Evolutionary conservation across 371 early-diverging fungal genomes (phyloP).

Genomic region (Actinomortierella ambigua): DNA sequence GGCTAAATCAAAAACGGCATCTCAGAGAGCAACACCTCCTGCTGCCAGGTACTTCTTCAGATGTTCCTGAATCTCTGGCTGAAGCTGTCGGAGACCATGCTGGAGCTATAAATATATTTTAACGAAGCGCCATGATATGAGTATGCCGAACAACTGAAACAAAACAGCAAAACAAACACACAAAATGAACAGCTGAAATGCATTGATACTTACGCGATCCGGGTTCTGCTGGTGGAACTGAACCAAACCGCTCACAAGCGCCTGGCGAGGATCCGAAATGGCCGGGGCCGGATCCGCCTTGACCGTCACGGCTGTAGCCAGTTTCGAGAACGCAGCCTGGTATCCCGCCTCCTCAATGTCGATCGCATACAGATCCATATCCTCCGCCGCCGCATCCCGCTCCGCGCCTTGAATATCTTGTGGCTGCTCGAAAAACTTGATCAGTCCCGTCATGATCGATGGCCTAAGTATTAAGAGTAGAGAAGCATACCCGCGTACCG

Average conservation of each 20-base stretch:
- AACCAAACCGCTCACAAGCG: constrained; percentile 29
- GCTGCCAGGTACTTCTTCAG: constrained; percentile 21
- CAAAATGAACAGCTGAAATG: background rate
- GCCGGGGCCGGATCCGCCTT: constrained; percentile 53
- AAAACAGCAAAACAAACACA: background rate
- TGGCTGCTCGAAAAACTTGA: constrained; percentile 62
- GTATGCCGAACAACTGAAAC: background rate
- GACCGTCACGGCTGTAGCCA: constrained; percentile 59
- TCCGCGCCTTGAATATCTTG: constrained; percentile 47
- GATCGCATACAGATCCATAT: constrained; percentile 71
- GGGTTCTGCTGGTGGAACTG: constrained; percentile 43
- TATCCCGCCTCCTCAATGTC: constrained; percentile 81
- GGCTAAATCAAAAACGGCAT: too few species aligned
- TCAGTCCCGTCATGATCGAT: constrained; percentile 50
- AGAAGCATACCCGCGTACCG: constrained; percentile 2
- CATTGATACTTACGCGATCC: constrained; percentile 33
- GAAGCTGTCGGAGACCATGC: constrained; percentile 34
- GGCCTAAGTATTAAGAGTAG: constrained; percentile 39
- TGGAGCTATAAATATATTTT: constrained; percentile 19
- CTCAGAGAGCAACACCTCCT: constrained; percentile 31
- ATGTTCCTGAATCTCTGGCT: constrained; percentile 34
- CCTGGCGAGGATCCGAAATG: constrained; percentile 39
- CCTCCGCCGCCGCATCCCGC: constrained; percentile 54
- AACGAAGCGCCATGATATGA: background rate
- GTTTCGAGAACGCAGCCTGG: constrained; percentile 74